phyloP scores from a whole-genome alignment of 257 asterid species.

The Fraxinus quadrangulata region DNA sequence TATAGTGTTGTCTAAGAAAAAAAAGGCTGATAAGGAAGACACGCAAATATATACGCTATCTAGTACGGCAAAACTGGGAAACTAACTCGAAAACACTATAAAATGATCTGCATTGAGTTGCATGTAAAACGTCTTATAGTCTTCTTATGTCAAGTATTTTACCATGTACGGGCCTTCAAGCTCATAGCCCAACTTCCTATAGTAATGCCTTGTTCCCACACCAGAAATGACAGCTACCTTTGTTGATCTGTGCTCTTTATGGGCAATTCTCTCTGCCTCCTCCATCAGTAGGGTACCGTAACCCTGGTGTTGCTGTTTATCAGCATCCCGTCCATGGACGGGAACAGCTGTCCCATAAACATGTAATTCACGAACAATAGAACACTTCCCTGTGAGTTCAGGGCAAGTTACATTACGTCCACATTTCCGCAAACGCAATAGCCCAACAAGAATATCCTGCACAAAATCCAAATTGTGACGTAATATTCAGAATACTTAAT shows the following conservation, averaged over 20 bases:
- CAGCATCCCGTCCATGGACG: constrained; percentile 91
- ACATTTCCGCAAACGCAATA: constrained; percentile 79
- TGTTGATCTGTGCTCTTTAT: constrained; percentile 77
- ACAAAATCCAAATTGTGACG: constrained; percentile 6
- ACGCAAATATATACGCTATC: background rate
- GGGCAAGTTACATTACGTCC: constrained; percentile 85
- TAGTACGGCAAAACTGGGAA: background rate
- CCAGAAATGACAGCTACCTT: constrained; percentile 94
- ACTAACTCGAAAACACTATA: background rate
- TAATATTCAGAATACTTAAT: constrained; percentile 3
- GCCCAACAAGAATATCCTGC: constrained; percentile 96
- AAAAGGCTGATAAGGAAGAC: background rate
- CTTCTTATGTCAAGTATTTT: constrained; percentile 49
- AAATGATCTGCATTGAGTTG: background rate
- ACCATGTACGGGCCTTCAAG: constrained; percentile 99
- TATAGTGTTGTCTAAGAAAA: background rate
- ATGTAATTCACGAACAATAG: constrained; percentile 90
- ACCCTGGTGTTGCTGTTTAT: constrained; percentile 96
- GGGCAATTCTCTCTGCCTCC: constrained; percentile 86
- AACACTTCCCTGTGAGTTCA: constrained; percentile 85
- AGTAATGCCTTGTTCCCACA: constrained; percentile 96
- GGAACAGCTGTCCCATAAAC: constrained; percentile 99
- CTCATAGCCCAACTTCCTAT: constrained; percentile 91
- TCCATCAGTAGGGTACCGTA: constrained; percentile 94
- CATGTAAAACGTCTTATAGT: background rate